Percentiles rank a stretch among this genome's conserved stretches.
These are phyloP conservation scores for Lasiosphaeria hispida DNA, from an alignment of 495 filamentous ascomycete genomes.

Conservation along the genomic window DNA sequence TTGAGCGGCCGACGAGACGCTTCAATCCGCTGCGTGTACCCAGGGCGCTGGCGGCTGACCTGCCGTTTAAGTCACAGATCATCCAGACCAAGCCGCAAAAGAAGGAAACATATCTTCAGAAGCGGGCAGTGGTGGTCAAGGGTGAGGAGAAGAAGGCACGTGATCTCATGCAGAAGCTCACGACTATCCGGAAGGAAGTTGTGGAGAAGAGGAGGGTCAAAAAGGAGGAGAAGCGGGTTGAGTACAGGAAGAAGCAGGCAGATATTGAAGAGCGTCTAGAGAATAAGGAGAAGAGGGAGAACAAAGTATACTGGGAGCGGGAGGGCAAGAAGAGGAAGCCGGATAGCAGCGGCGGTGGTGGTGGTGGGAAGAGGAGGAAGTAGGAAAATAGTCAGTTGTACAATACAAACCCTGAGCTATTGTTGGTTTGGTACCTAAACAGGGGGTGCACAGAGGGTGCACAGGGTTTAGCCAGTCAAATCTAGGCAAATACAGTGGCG, in stretches of 20 bases:
- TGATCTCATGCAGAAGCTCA: constrained; percentile 90
- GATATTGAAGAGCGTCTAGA: constrained; percentile 78
- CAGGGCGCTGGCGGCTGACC: constrained; percentile 72
- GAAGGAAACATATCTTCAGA: constrained; percentile 86
- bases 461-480: too few relatives aligned
- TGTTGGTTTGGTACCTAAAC: too few relatives aligned
- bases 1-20: constrained; percentile 76
- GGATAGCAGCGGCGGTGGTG: constrained; percentile 59
- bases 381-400: constrained; percentile 7
- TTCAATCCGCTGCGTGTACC: constrained; percentile 95
- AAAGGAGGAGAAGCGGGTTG: constrained; percentile 79
- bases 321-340: constrained; percentile 93
- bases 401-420: too few relatives aligned
- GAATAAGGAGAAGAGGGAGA: constrained; percentile 83
- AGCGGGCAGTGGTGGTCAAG: constrained; percentile 78
- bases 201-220: constrained; percentile 72
- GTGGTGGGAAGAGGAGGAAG: constrained; percentile 66
- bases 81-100: constrained; percentile 73
- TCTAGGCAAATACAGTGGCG: too few relatives aligned
- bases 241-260: constrained; percentile 75
- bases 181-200: constrained; percentile 87
- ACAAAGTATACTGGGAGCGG: constrained; percentile 85
- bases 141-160: constrained; percentile 84
- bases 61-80: constrained; percentile 93
- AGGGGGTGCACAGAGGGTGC: too few relatives aligned